Conservation (phyloP, 2,329 filamentous ascomycete genomes). For the Fonsecaea pedrosoi region DNA sequence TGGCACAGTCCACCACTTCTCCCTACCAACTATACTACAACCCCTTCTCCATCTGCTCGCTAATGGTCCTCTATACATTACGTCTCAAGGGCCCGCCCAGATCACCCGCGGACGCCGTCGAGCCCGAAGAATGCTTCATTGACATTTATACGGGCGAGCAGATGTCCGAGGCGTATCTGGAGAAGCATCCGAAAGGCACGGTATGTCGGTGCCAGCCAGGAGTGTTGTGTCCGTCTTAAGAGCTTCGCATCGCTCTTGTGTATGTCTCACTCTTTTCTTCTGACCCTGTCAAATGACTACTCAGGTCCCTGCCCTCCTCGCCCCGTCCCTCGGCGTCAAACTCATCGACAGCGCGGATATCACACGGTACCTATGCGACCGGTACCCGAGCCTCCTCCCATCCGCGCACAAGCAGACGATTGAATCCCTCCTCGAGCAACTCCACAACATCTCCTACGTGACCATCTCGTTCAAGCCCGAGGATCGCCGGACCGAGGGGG, state of each 20-base stretch:
- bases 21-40: slow-evolving; percentile 27
- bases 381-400: slow-evolving; percentile 18
- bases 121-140: slow-evolving; percentile 14
- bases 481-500: slow-evolving; percentile 19
- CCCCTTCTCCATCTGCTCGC: slow-evolving; percentile 28
- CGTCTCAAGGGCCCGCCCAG: slow-evolving; percentile 15
- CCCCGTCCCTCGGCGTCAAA: not conserved
- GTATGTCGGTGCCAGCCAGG: not conserved
- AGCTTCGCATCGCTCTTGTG: not conserved
- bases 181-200: slow-evolving; percentile 22
- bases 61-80: slow-evolving; percentile 23
- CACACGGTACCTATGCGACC: slow-evolving; percentile 17
- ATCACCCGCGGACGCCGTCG: slow-evolving; percentile 13
- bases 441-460: slow-evolving; percentile 25
- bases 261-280: not conserved
- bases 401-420: slow-evolving; percentile 15
- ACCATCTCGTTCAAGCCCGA: slow-evolving; percentile 26
- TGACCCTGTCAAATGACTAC: not conserved
- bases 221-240: not conserved
- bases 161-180: slow-evolving; percentile 20
- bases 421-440: slow-evolving; percentile 16
- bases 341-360: slow-evolving; percentile 26
- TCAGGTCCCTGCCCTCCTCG: slow-evolving; percentile 17
- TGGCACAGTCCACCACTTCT: not conserved
- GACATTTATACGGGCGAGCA: slow-evolving; percentile 27